Evolutionary conservation across 768 basidiomycete genomes (phyloP).

Genomic region (Trametes cinnabarina): DNA sequence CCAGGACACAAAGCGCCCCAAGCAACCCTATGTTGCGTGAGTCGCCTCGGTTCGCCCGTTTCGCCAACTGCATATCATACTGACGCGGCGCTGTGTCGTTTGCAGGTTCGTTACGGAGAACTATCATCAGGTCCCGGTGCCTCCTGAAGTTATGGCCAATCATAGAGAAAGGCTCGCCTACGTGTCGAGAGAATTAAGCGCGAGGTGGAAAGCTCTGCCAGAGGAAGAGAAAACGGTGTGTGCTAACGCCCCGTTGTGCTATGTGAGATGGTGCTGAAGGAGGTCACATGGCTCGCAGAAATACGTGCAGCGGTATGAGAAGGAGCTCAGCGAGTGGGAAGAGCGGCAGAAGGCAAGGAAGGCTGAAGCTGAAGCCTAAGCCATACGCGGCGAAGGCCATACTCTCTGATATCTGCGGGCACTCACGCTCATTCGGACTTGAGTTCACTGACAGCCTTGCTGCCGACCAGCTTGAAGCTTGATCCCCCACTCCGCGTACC

Average conservation of each 20-base stretch:
- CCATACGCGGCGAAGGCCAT: no score
- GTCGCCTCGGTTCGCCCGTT: no score
- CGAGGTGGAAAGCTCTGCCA: not conserved
- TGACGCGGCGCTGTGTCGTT: not conserved
- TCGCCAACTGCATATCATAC: no score
- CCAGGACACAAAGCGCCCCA: no score
- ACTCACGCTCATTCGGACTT: not conserved
- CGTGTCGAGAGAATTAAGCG: not conserved
- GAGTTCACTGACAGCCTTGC: not conserved
- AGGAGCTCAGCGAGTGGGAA: not conserved
- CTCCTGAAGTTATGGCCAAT: no score
- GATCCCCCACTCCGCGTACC: not conserved
- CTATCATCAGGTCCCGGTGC: not conserved
- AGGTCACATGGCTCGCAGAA: not conserved
- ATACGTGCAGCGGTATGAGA: not conserved
- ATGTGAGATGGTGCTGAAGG: no score
- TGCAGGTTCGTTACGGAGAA: not conserved
- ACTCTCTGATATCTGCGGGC: no score
- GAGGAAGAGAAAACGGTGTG: constrained; percentile 12
- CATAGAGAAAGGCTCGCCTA: not conserved
- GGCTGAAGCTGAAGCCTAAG: no score
- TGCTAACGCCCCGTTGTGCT: not conserved
- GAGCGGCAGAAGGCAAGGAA: not conserved
- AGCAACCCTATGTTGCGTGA: no score
- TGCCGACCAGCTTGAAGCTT: no score